Evolutionary conservation across 73 alveolate genomes (phyloP).

Genomic region (Durusdinium trenchii): DNA sequence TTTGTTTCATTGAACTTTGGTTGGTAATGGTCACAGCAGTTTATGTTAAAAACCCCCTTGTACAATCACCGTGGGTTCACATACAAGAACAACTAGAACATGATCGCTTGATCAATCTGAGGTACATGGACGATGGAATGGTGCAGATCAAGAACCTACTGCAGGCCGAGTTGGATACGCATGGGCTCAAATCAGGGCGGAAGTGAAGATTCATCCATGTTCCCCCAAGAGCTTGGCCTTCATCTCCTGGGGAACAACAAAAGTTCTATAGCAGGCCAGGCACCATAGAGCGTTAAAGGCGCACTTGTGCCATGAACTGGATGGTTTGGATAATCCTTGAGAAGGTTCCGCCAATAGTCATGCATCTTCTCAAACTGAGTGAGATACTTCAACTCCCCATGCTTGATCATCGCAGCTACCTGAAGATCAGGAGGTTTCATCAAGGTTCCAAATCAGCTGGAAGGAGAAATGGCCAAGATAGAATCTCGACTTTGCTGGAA

Average conservation of each 20-base stretch:
- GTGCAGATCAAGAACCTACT: too few relatives aligned
- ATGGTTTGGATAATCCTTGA: not conserved
- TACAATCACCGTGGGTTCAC: too few relatives aligned
- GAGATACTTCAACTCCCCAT: not conserved
- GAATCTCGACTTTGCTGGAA: not conserved
- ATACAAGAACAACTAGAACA: too few relatives aligned
- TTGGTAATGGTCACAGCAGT: too few relatives aligned
- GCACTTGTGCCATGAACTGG: not conserved
- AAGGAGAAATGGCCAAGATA: not conserved
- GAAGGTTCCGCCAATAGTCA: not conserved
- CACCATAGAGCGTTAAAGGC: slow-evolving; percentile 23
- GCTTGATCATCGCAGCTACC: not conserved
- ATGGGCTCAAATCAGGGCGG: not conserved
- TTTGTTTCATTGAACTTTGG: too few relatives aligned
- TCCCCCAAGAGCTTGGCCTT: not conserved
- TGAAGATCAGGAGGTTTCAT: not conserved
- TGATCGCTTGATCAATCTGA: too few relatives aligned
- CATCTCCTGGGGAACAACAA: not conserved
- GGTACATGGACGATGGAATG: too few relatives aligned
- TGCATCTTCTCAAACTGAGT: not conserved
- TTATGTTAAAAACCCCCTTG: too few relatives aligned
- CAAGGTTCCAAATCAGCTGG: not conserved
- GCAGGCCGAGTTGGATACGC: slow-evolving; percentile 13
- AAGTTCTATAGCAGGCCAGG: not conserved
- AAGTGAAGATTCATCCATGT: slow-evolving; percentile 11